Base-by-base conservation (phyloP, 495 filamentous ascomycete genomes). In the Xylaria telfairii region DNA sequence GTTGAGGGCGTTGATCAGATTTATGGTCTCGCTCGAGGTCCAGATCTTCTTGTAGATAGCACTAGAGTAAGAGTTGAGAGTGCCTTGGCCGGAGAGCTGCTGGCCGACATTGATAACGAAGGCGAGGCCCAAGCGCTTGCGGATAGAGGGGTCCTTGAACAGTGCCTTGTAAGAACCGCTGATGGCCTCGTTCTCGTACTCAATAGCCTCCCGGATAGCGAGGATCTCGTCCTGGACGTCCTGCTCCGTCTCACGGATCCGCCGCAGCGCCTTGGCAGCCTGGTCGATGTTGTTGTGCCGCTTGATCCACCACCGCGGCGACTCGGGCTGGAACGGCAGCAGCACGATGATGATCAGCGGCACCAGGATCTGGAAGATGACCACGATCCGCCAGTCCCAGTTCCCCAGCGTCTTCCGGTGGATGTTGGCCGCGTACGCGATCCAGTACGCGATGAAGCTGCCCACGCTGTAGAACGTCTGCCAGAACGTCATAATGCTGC, bases 21-120 rank as follows among this genome's bases (percentile, higher is more conserved):
- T 86, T 72, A 92, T 88, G 32, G 87, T 78, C 72, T 74, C 79
- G 10, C 71, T 84, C 65, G 79, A 83, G 17, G 78, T 80, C 76
- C 88, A 91, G n/a, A 91, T 84, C 75, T 88, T 87, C 78, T 90
- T 81, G 78, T 90, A 91, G 64, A 91, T 88, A 69, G 86, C 86
- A 53, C 87, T 88, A 17, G 86, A 89, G 80, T 91, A 91, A 10
- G 83, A 81, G 82, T 90, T 90, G 46, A 91, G 80, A 37, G 86
- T 86, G 74, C 89, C 88, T 71, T 89, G 87, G 39, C 88, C 88
- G 28, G 86, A 89, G 24, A 90, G 77, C 72, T 90, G 88, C 72
- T 90, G 88, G 42, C 88, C 88, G 51, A 87, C 86, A 66, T 90
- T 90, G 75, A 90, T 77, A 32, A 89, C 76, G 57, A 88, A 76